Evolutionary conservation across 1,139 yeast species (phyloP).

Genomic region (Debaryomyces subglobosus): DNA sequence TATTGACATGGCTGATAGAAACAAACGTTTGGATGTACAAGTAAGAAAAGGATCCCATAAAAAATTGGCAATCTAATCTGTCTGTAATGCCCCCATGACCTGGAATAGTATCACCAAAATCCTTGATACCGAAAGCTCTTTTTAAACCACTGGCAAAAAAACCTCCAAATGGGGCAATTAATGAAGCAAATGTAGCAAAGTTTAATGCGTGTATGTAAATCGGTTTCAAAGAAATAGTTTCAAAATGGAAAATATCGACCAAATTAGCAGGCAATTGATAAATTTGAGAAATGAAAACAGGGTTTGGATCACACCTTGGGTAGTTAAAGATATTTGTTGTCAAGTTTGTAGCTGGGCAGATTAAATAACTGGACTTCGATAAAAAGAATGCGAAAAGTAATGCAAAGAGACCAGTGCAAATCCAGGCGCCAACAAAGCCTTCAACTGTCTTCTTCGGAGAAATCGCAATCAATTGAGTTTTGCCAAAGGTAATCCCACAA

Average conservation of each 20-base stretch:
- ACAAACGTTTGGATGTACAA: conserved; percentile 91
- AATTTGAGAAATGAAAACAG: conserved; percentile 80
- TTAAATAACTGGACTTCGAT: conserved; percentile 70
- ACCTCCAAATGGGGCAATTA: conserved; percentile 98
- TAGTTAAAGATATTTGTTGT: conserved; percentile 52
- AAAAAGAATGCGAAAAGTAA: conserved; percentile 65
- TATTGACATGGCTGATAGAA: conserved; percentile 69
- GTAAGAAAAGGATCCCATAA: conserved; percentile 95
- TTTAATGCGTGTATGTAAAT: conserved; percentile 85
- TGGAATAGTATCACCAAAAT: conserved; percentile 40
- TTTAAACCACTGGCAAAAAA: conserved; percentile 96
- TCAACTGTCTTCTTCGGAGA: conserved; percentile 98
- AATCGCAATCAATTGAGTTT: conserved; percentile 86
- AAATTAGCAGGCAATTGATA: conserved; percentile 75
- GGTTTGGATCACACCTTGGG: conserved; percentile 77
- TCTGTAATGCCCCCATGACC: conserved; percentile 99
- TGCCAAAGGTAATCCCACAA: conserved; percentile 96
- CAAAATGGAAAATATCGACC: conserved; percentile 43
- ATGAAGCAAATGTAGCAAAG: conserved; percentile 91
- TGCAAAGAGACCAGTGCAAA: conserved; percentile 82
- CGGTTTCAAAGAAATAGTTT: conserved; percentile 73
- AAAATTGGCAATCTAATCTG: conserved; percentile 95
- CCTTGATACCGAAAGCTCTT: conserved; percentile 87
- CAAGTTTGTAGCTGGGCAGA: conserved; percentile 81
- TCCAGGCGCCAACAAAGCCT: conserved; percentile 98